Evolutionary conservation across 352 stramenopile genomes (phyloP).

Genomic region (Phytopythium chamaehyphon): DNA sequence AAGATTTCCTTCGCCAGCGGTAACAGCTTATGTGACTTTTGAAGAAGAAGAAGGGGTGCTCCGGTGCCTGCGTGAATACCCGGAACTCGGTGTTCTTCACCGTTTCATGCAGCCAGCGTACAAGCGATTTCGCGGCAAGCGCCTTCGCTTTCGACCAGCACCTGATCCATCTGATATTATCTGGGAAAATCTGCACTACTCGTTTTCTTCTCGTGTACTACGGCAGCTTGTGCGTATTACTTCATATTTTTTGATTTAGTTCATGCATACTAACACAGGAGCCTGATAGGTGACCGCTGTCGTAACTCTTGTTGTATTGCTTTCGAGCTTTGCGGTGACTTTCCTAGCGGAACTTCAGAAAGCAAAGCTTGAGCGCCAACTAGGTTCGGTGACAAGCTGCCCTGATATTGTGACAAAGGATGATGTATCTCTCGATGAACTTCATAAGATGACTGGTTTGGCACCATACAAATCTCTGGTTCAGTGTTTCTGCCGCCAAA

Average conservation of each 20-base stretch:
- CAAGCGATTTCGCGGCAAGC: conserved; percentile 69
- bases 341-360: conserved; percentile 74
- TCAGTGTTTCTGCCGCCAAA: conserved; percentile 75
- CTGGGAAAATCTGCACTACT: conserved; percentile 79
- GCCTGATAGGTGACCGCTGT: conserved; percentile 18
- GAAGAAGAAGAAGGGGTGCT: conserved; percentile 79
- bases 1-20: conserved; percentile 23
- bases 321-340: conserved; percentile 74
- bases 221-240: conserved; percentile 46
- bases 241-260: neutral
- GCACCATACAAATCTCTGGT: conserved; percentile 72
- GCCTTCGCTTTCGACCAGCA: conserved; percentile 61
- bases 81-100: conserved; percentile 64
- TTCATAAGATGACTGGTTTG: conserved; percentile 39
- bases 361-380: conserved; percentile 63
- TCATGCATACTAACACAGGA: neutral
- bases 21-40: conserved; percentile 83
- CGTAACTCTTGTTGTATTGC: conserved; percentile 61
- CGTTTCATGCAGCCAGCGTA: conserved; percentile 61
- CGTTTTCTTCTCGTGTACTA: conserved; percentile 50
- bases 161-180: conserved; percentile 82
- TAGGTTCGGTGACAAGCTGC: conserved; percentile 60
- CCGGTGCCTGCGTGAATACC: conserved; percentile 76
- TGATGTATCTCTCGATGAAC: conserved; percentile 70
- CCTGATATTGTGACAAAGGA: conserved; percentile 44